Conservation (phyloP, 805 yeast species). For the Kockiozyma suomiensis region DNA sequence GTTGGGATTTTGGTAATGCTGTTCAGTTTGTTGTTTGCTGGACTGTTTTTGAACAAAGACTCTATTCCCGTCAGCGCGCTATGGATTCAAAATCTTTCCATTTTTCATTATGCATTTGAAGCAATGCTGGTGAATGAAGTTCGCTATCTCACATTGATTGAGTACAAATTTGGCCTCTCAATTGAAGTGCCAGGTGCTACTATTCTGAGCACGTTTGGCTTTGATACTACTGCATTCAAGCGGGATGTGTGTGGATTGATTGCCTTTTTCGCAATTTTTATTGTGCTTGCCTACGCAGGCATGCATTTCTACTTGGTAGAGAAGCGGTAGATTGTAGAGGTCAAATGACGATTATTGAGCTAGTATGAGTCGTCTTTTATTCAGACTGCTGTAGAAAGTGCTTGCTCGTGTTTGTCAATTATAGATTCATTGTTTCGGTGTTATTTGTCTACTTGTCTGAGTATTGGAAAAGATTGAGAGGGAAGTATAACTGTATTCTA, state of each 20-base stretch:
- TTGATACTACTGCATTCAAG: constrained; percentile 74
- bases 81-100: constrained; percentile 76
- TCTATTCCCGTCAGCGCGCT: constrained; percentile 57
- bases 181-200: constrained; percentile 99
- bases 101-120: constrained; percentile 96
- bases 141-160: constrained; percentile 76
- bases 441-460: too few relatives aligned
- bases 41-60: constrained; percentile 86
- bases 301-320: constrained; percentile 76
- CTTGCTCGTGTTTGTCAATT: too few relatives aligned
- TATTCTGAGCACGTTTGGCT: constrained; percentile 92
- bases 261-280: constrained; percentile 58
- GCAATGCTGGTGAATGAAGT: constrained; percentile 92
- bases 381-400: not conserved
- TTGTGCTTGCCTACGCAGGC: constrained; percentile 71
- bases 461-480: too few relatives aligned
- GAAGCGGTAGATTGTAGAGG: constrained; percentile 56
- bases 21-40: constrained; percentile 89
- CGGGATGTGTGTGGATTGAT: constrained; percentile 65
- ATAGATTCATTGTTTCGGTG: too few relatives aligned
- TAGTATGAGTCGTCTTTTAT: not conserved
- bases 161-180: constrained; percentile 86
- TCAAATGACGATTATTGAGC: not conserved
- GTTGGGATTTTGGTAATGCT: constrained; percentile 80
- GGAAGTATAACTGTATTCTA: too few relatives aligned